phyloP scores from a whole-genome alignment of 225 moss, liverwort and hornwort species.

The Bryoerythrophyllum caledonicum region DNA sequence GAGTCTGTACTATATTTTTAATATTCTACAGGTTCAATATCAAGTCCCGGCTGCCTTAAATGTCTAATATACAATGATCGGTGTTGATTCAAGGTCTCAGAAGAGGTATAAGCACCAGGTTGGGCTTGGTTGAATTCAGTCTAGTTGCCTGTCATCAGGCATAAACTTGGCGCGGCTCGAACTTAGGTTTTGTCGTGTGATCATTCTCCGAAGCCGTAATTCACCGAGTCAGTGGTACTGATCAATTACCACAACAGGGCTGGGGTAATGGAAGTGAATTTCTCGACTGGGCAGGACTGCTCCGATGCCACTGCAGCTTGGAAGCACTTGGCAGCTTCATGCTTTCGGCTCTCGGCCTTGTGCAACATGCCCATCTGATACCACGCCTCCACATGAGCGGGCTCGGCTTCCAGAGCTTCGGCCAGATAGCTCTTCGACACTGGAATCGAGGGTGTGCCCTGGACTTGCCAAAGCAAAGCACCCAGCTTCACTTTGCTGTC shows the following conservation, averaged over 20 bases:
- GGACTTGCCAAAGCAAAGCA: constrained; percentile 56
- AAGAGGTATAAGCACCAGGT: neutral
- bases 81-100: neutral
- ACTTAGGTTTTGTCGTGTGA: too few species aligned
- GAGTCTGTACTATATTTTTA: neutral
- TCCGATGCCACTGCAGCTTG: constrained; percentile 71
- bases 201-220: too few species aligned
- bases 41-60: neutral
- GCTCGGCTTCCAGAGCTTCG: constrained; percentile 84
- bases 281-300: constrained; percentile 76
- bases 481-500: constrained; percentile 91
- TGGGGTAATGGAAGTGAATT: constrained; percentile 63
- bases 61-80: neutral
- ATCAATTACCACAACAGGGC: constrained; percentile 68
- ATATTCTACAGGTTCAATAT: neutral
- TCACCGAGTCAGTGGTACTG: too few species aligned
- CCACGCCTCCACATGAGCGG: constrained; percentile 71
- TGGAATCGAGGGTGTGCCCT: constrained; percentile 54
- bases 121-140: neutral
- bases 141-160: neutral
- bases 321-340: constrained; percentile 77
- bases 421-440: constrained; percentile 69
- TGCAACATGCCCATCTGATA: constrained; percentile 78
- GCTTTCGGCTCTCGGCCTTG: constrained; percentile 66
- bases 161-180: neutral